These are phyloP conservation scores for Rugonectria rugulosa DNA, from an alignment of 2,329 filamentous ascomycete species.

Conservation along the genomic window DNA sequence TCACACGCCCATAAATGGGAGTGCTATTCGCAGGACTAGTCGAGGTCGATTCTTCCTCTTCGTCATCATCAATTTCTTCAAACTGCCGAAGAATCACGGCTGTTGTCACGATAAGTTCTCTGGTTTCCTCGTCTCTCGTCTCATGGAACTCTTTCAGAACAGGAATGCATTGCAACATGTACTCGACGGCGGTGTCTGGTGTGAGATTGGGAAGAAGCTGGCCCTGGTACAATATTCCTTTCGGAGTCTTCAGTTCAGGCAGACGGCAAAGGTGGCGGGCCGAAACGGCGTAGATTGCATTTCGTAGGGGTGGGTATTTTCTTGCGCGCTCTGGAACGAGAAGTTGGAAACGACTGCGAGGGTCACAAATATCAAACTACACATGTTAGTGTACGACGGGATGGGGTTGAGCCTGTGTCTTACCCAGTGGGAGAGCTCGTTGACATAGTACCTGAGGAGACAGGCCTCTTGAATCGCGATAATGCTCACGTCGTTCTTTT, in stretches of 20 bases:
- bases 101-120: slow-evolving; percentile 26
- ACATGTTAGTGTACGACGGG: fast-evolving
- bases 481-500: not conserved
- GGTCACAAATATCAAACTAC: slow-evolving; percentile 31
- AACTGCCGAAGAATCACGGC: slow-evolving; percentile 30
- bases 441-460: slow-evolving; percentile 30
- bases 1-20: slow-evolving; percentile 6
- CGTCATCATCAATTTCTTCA: slow-evolving; percentile 31
- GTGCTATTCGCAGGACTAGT: not conserved
- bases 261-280: slow-evolving; percentile 23
- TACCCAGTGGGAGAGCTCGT: slow-evolving; percentile 30
- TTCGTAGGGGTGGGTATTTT: slow-evolving; percentile 22
- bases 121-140: slow-evolving; percentile 22
- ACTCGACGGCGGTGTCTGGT: slow-evolving; percentile 23
- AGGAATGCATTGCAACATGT: slow-evolving; percentile 30
- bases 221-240: slow-evolving; percentile 23
- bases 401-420: not conserved
- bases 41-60: slow-evolving; percentile 11
- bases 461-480: slow-evolving; percentile 29
- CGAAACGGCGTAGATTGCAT: slow-evolving; percentile 29
- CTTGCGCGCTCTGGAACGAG: slow-evolving; percentile 28
- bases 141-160: slow-evolving; percentile 32
- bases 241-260: slow-evolving; percentile 7
- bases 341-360: slow-evolving; percentile 19
- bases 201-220: slow-evolving; percentile 22